Conservation (phyloP, 768 basidiomycete species). For the Calvatia gigantea region DNA sequence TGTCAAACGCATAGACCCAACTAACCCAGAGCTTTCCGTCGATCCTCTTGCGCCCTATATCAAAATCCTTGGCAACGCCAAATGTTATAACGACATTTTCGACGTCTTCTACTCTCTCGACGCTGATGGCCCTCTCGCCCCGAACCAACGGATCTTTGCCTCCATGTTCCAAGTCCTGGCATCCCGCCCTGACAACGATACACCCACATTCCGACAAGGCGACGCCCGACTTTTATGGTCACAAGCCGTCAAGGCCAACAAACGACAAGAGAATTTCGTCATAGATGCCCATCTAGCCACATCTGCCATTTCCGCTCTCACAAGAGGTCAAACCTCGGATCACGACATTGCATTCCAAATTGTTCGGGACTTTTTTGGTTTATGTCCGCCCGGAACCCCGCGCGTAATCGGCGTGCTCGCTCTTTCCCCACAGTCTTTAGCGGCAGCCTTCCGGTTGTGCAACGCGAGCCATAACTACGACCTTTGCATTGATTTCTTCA, state of each 20-base stretch:
- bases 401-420: slow-evolving; percentile 33
- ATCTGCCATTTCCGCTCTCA: slow-evolving; percentile 51
- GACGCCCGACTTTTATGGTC: slow-evolving; percentile 74
- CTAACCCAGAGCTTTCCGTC: slow-evolving; percentile 43
- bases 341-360: slow-evolving; percentile 67
- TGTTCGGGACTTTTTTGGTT: slow-evolving; percentile 58
- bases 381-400: slow-evolving; percentile 42
- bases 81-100: slow-evolving; percentile 63
- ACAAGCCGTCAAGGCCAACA: slow-evolving; percentile 52
- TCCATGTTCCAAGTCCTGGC: slow-evolving; percentile 56
- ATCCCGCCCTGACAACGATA: slow-evolving; percentile 16
- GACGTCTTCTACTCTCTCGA: slow-evolving; percentile 73
- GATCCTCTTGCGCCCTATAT: slow-evolving; percentile 61
- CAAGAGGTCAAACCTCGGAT: slow-evolving; percentile 54
- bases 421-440: slow-evolving; percentile 46
- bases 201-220: slow-evolving; percentile 42
- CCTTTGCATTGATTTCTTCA: slow-evolving; percentile 53
- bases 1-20: slow-evolving; percentile 44
- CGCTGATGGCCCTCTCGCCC: slow-evolving; percentile 56
- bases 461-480: slow-evolving; percentile 41
- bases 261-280: slow-evolving; percentile 39
- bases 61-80: slow-evolving; percentile 58
- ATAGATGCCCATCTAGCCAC: slow-evolving; percentile 54
- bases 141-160: slow-evolving; percentile 59
- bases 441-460: slow-evolving; percentile 55